Conservation (phyloP, 2,329 filamentous ascomycete genomes). For the Colletotrichum cereale region DNA sequence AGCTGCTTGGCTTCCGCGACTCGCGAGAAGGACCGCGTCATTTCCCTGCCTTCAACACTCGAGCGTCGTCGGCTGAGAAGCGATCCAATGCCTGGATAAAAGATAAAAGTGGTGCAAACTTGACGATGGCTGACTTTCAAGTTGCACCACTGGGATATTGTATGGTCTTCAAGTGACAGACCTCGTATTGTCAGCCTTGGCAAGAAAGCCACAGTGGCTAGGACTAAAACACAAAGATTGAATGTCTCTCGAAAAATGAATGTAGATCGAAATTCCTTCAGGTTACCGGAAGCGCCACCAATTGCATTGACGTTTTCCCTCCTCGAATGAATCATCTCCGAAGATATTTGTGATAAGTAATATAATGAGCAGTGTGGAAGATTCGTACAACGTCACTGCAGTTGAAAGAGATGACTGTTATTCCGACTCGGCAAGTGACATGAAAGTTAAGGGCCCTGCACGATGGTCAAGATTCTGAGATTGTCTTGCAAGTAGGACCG, state of each 20-base stretch:
- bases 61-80: not conserved
- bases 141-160: not conserved
- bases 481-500: conserved; percentile 3
- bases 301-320: not conserved
- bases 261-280: not conserved
- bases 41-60: not conserved
- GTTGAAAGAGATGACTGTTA: no score
- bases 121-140: not conserved
- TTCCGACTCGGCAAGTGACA: not conserved
- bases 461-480: not conserved
- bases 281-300: not conserved
- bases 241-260: no score
- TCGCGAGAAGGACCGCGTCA: not conserved
- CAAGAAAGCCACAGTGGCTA: not conserved
- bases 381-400: no score
- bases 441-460: not conserved
- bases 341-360: not conserved
- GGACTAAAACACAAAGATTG: not conserved
- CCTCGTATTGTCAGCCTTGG: not conserved
- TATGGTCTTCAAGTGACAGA: not conserved
- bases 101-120: not conserved
- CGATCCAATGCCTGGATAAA: not conserved
- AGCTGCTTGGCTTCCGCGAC: not conserved
- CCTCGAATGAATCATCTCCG: not conserved
- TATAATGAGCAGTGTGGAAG: not conserved